A percentile compares a stretch with the other conserved stretches of the same genome.
phyloP scores from a whole-genome alignment of 306 rosid genomes.

The Sicyos baderoa region DNA sequence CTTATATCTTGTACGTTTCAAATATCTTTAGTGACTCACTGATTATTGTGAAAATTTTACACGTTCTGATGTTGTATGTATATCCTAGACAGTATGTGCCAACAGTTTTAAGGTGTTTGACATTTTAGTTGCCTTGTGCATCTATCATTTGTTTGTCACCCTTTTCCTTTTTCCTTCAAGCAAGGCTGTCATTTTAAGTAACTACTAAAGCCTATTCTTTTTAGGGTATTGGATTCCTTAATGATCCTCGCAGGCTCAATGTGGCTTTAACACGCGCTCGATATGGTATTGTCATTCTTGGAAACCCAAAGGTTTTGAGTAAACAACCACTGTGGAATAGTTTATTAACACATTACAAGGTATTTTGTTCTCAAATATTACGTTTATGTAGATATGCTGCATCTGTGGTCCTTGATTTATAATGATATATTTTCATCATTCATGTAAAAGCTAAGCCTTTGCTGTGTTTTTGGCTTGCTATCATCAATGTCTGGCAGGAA shows the following conservation, averaged over 20 bases:
- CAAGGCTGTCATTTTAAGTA: not conserved
- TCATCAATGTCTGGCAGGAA: conserved; percentile 41
- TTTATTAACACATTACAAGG: conserved; percentile 96
- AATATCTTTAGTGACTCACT: not conserved
- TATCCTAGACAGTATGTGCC: not conserved
- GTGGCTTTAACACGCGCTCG: conserved; percentile 98
- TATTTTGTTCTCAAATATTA: conserved; percentile 23
- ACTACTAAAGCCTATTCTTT: conserved; percentile 13
- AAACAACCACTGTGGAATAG: conserved; percentile 98
- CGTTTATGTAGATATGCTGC: not conserved
- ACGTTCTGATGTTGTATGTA: not conserved
- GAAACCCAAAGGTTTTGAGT: conserved; percentile 96
- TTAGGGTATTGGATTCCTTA: conserved; percentile 94
- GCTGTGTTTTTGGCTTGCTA: not conserved
- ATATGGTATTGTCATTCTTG: conserved; percentile 95
- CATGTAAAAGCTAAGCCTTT: not conserved
- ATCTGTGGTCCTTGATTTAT: not conserved
- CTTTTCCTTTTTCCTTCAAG: not conserved
- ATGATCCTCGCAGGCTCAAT: conserved; percentile 96
- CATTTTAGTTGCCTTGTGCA: conserved; percentile 5
- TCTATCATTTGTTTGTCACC: not conserved
- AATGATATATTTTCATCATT: not conserved
- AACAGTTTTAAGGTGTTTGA: not conserved
- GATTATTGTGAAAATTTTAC: not conserved
- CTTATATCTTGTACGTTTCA: not conserved